phyloP scores from a whole-genome alignment of 306 rosid species.

The Pachyrhizus erosus region DNA sequence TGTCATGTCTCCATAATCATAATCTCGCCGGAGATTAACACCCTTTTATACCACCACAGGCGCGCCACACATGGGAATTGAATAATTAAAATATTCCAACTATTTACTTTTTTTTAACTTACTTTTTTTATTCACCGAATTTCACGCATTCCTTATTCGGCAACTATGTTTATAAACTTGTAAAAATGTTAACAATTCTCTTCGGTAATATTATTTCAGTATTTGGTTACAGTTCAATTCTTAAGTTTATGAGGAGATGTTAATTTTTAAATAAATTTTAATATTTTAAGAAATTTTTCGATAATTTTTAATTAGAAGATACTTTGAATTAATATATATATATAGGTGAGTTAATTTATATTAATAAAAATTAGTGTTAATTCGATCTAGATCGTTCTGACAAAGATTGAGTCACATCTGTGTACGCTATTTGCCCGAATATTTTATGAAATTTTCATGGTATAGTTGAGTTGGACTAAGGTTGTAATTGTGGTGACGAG shows the following conservation, averaged over 20 bases:
- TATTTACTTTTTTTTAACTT: neutral
- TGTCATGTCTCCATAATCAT: neutral
- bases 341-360: too few species aligned
- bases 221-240: too few species aligned
- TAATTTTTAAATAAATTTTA: too few species aligned
- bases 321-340: too few species aligned
- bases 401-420: neutral
- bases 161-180: too few species aligned
- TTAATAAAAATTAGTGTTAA: neutral
- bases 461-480: constrained; percentile 2
- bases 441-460: neutral
- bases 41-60: constrained; percentile 4
- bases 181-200: too few species aligned
- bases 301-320: too few species aligned
- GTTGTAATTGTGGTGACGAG: constrained; percentile 9
- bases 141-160: too few species aligned
- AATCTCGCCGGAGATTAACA: neutral
- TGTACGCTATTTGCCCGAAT: neutral
- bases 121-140: too few species aligned
- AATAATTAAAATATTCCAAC: neutral
- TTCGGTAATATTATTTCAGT: too few species aligned
- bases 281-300: too few species aligned
- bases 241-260: too few species aligned
- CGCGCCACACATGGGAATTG: neutral
- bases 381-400: neutral